Evolutionary conservation across 2,329 filamentous ascomycete genomes (phyloP).

Genomic region (Sclerotinia sclerotiorum): DNA sequence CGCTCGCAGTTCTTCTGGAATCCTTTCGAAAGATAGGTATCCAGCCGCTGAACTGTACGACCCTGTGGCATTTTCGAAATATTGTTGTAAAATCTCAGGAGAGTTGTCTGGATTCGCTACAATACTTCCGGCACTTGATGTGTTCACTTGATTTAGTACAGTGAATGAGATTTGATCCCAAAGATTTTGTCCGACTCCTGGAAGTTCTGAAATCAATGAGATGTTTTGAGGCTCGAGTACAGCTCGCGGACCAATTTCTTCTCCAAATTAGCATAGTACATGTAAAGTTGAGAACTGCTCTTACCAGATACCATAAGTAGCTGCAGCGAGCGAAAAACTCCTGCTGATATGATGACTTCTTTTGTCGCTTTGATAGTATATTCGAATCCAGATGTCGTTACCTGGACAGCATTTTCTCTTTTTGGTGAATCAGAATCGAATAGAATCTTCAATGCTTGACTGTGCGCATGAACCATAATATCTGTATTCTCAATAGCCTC

Average conservation of each 20-base stretch:
- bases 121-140: slow-evolving; percentile 13
- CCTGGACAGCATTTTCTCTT: slow-evolving; percentile 1
- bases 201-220: slow-evolving; percentile 46
- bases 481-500: slow-evolving; percentile 6
- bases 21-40: slow-evolving; percentile 25
- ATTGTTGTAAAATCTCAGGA: neutral
- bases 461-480: slow-evolving; percentile 12
- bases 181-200: slow-evolving; percentile 52
- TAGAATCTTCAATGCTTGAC: slow-evolving; percentile 20
- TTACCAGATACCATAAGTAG: slow-evolving; percentile 17
- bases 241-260: slow-evolving; percentile 1
- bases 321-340: slow-evolving; percentile 10
- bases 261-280: neutral
- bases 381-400: slow-evolving; percentile 6
- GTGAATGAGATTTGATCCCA: slow-evolving; percentile 25
- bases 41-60: slow-evolving; percentile 14
- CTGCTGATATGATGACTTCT: slow-evolving; percentile 27
- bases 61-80: slow-evolving; percentile 9
- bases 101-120: neutral
- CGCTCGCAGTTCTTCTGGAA: slow-evolving; percentile 15
- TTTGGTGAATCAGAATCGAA: slow-evolving; percentile 8
- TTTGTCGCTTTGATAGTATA: slow-evolving; percentile 28
- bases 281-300: neutral
- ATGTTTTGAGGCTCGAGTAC: slow-evolving; percentile 39
- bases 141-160: slow-evolving; percentile 22